Evolutionary conservation across 1,284 basidiomycete genomes (phyloP), one percentile per base, ranked within the genome.

Genomic region (Pyrrhoderma lamaoense): DNA sequence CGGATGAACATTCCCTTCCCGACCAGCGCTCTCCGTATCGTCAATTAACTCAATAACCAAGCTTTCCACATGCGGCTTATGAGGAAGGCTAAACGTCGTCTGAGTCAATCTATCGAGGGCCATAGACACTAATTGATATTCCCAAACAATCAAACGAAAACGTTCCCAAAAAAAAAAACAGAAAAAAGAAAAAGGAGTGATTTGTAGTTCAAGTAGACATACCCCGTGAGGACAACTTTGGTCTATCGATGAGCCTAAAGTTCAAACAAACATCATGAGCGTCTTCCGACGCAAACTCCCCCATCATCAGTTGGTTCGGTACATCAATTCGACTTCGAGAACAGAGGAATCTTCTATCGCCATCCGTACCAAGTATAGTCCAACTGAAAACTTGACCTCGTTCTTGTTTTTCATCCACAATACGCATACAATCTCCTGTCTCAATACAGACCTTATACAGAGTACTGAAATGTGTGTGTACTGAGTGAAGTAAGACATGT

Each of bases 311-410:
- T 58, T 84, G 73, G 19, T 70, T 67, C 0, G 80, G 76, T 0
- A 67, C 64, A 2, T 67, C 68, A 1, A 72, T 71, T 2, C 75
- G 70, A 55, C 80, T 82, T 39, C 80, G 68, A 3, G 67, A 60
- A 44, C 75, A 80, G 7, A 84, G 54, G 8, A 83, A 57, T 19
- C 65, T 67, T 5, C 58, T 61, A 1, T 54, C 55, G 0, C 73
- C 73, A 54, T 85, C 77, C 0, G 80, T 80, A 5, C 67, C 70
- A 8, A 85, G 64, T 0, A 84, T 65, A 5, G 57, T 66, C 76
- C 76, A 82, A 56, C 75, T 80, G 52, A 67, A 72, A 8, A 74
- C 60, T 1, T 60, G 39, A 21, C 60, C 1, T 21, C 19, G 49
- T 25, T 50, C 40, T 22, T 44, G 47, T n/a, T 25, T 18, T n/a